Evolutionary conservation across 164 flowering plant genomes (phyloP).

Genomic region (Saururus chinensis): DNA sequence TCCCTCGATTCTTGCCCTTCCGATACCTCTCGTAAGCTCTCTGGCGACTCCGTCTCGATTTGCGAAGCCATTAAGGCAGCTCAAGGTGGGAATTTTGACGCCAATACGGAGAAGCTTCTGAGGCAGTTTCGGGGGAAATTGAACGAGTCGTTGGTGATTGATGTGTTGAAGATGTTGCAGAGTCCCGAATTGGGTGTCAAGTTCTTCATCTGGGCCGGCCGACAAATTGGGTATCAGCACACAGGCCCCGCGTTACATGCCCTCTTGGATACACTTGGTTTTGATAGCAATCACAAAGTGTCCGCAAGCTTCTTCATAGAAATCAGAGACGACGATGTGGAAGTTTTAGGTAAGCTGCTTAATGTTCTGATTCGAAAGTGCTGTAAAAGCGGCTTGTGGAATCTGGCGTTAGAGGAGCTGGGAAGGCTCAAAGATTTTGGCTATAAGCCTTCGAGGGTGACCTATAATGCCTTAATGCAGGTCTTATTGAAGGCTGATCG

Average conservation of each 20-base stretch:
- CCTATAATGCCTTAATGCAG: slow-evolving; percentile 67
- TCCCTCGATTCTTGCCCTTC: not conserved
- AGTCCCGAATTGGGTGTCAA: slow-evolving; percentile 46
- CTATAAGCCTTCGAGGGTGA: slow-evolving; percentile 46
- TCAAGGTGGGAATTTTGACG: slow-evolving; percentile 28
- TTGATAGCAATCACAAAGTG: slow-evolving; percentile 21
- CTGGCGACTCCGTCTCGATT: slow-evolving; percentile 39
- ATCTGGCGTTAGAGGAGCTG: slow-evolving; percentile 76
- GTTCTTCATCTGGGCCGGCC: slow-evolving; percentile 86
- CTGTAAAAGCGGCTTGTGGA: slow-evolving; percentile 67
- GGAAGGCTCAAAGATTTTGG: slow-evolving; percentile 88
- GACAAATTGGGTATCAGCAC: slow-evolving; percentile 78
- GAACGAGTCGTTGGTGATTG: slow-evolving; percentile 42
- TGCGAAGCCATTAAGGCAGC: slow-evolving; percentile 17
- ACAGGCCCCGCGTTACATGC: slow-evolving; percentile 45
- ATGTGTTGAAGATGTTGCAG: slow-evolving; percentile 45
- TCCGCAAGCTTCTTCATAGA: slow-evolving; percentile 43
- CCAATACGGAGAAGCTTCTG: slow-evolving; percentile 46
- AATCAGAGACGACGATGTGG: slow-evolving; percentile 54
- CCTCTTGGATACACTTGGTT: slow-evolving; percentile 41
- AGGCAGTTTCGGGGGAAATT: slow-evolving; percentile 59
- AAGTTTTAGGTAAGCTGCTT: slow-evolving; percentile 59
- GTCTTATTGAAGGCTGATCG: slow-evolving; percentile 57
- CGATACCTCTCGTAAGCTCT: slow-evolving; percentile 19
- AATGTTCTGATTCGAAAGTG: slow-evolving; percentile 59